A percentile compares a stretch with the other conserved stretches of the same genome.
Evolutionary conservation across 345 rosid species (phyloP).

Genomic region (Populus nigra): DNA sequence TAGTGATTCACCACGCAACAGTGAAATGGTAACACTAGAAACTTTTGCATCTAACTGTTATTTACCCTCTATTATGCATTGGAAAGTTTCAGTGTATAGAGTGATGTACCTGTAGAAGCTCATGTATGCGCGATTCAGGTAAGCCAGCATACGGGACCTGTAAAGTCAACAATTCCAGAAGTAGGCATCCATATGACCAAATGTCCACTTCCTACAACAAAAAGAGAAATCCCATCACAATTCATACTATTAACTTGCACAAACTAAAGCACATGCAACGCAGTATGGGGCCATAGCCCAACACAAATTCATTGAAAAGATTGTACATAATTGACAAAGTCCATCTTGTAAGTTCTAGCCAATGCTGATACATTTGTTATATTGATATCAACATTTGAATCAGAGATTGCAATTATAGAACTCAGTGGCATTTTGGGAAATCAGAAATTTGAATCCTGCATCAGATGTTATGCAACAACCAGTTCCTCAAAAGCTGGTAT

Average conservation of each 20-base stretch:
- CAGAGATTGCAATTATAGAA: not conserved
- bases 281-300: not conserved
- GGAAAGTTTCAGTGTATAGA: not conserved
- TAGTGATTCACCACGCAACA: not conserved
- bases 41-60: not conserved
- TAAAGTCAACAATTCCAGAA: slow-evolving; percentile 81
- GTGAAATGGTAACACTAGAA: not conserved
- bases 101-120: slow-evolving; percentile 60
- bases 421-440: not conserved
- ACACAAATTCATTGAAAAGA: not conserved
- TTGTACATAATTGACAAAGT: not conserved
- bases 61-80: not conserved
- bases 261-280: not conserved
- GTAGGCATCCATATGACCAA: slow-evolving; percentile 94
- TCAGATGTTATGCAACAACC: not conserved
- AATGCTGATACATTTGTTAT: not conserved
- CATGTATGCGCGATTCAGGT: slow-evolving; percentile 62
- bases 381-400: not conserved
- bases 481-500: not conserved
- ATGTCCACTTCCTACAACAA: slow-evolving; percentile 87
- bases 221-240: not conserved
- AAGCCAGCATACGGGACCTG: slow-evolving; percentile 61
- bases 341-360: not conserved
- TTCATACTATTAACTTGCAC: not conserved
- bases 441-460: not conserved